Base-by-base conservation (phyloP, 495 filamentous ascomycete genomes). In the Penicillium nucicola region DNA sequence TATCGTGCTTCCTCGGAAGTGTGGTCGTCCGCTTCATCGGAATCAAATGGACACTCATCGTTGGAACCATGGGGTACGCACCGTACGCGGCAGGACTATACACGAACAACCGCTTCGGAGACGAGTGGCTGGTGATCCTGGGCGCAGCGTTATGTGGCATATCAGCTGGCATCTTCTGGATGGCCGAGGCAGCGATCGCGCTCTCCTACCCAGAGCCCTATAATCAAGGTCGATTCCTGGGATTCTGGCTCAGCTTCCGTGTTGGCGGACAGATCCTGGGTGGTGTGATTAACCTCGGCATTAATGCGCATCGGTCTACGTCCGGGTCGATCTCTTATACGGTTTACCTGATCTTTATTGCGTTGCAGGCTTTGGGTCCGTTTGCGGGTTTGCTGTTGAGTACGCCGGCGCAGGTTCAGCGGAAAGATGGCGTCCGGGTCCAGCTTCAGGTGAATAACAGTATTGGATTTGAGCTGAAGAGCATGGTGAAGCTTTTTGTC, bases 81-180 rank as follows among this genome's bases (percentile, higher is more conserved):
- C 82, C 81, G 1, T 87, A 79, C 51, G 80, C 81, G 0, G 85
- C 84, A 0, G 83, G 82, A 0, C 62, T 88, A 2, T 87, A 88
- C 61, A 75, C 74, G 14, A 85, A 88, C 57, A 87, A 86, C 60
- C 77, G 84, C 5, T 87, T 74, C 56, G 78, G 79, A 12, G 78
- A 68, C 14, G 72, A 79, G 51, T 88, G 84, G 84, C 69, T 86
- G 4, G 74, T 83, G 0, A 65, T 85, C 34, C 64, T 87, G 37
- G 84, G 84, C 8, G 82, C 84, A 0, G 84, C 81, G 10, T 65
- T 84, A 9, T 87, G 84, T 55, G 84, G 84, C 18, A 65, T 86
- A 30, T 81, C 78, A 0, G 84, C 84, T 0, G 83, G 84, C 4
- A 69, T 86, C 1, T 88, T 86, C 62, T 88, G 84, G 84, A 78